These are phyloP conservation scores for Annona cherimola DNA, from an alignment of 164 flowering plant genomes.

Conservation along the genomic window DNA sequence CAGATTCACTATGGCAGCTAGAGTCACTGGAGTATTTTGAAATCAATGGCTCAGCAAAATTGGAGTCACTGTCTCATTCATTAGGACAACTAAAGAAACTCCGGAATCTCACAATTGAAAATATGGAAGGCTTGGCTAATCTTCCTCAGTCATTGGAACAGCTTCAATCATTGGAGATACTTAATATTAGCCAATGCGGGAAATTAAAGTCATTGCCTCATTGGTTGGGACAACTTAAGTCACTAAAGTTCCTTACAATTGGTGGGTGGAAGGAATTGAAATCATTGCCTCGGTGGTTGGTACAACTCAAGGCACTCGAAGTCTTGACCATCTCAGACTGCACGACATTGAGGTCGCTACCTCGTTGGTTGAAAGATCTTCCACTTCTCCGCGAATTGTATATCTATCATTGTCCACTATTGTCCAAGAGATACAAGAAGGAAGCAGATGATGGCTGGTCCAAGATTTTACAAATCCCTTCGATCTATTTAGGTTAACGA, in stretches of 20 bases:
- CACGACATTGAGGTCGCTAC: background rate
- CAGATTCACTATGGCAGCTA: no score
- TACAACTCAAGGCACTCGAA: background rate
- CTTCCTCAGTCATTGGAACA: no score
- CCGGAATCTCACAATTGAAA: no score
- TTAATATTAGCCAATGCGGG: no score
- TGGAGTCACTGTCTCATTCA: no score
- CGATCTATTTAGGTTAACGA: no score
- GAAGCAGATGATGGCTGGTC: background rate
- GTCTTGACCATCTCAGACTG: background rate
- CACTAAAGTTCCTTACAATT: background rate
- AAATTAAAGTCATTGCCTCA: background rate
- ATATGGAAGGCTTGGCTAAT: no score
- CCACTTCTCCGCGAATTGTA: background rate
- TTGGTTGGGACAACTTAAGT: background rate
- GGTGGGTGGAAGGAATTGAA: background rate
- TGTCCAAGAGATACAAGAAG: background rate
- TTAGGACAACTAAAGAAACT: no score
- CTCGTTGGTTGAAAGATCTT: background rate
- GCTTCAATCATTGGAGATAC: no score
- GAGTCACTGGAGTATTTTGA: no score
- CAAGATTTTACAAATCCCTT: conserved; percentile 5
- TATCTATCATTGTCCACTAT: background rate
- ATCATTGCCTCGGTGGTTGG: background rate
- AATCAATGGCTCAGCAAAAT: no score